Base-by-base conservation (phyloP, 2,329 filamentous ascomycete genomes). In the Scortechinia acanthostroma region DNA sequence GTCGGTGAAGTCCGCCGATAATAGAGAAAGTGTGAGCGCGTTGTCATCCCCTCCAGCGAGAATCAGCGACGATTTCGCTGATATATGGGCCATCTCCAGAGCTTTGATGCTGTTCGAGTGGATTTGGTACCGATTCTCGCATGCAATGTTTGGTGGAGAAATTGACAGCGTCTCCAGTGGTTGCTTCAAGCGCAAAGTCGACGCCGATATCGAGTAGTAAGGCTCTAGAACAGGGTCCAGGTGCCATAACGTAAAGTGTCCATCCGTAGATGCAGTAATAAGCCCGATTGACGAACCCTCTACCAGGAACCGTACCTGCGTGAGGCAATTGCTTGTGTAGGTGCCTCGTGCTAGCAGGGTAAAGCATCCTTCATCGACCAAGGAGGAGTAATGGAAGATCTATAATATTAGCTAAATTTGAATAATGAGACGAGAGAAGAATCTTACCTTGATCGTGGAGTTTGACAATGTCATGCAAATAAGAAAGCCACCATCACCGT, bases 101-200 rank as follows among this genome's bases (percentile, higher is more conserved):
- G 10, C 6, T 19, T 40, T 40, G 35, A 40, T 40, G 17, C 35
- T 40, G 35, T 40, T 40, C 13, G 35, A 40, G 20, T 40, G 35
- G 17, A 40, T 40, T 19, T 40, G 35, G 17, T 13, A 40, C 6
- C 35, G 35, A 19, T 19, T 19, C 17, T 40, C 35, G 35, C 35
- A 40, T 6, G 10, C 6, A 17, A 40, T 40, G 6, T 40, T 19
- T 6, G 35, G 14, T 6, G 35, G 35, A 13, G 35, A 6, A 17
- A 40, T 40, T 19, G 10, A 6, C 10, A n/a, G 10, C 6, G 10
- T 6, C 20, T 40, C 35, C 14, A 19, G 17, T 19, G 10, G 17
- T 19, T 40, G 10, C 20, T 40, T 40, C 6, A 19, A 6, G 10
- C 6, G 6, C 17, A 40, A 19, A 19, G 35, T 13, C 6, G 17